Evolutionary conservation across 108 stramenopile genomes (phyloP).

Genomic region (Bacterosira constricta): DNA sequence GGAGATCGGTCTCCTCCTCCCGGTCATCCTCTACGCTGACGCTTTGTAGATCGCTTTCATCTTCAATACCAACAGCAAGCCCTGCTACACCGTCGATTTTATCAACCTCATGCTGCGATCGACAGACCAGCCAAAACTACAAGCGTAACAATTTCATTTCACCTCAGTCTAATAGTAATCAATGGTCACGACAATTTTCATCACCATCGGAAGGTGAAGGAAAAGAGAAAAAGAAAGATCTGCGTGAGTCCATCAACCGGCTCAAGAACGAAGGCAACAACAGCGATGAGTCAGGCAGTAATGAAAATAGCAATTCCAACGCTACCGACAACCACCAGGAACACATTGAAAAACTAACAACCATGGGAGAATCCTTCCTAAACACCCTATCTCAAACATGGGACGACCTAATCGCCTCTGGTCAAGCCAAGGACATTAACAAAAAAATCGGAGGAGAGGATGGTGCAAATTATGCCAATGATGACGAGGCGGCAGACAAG

Average conservation of each 20-base stretch:
- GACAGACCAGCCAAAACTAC: neutral
- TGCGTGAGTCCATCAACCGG: constrained; percentile 46
- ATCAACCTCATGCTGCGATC: neutral
- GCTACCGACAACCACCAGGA: neutral
- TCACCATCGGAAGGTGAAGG: neutral
- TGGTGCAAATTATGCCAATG: constrained; percentile 43
- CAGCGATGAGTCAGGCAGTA: too few relatives aligned
- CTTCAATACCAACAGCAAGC: neutral
- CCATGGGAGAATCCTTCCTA: constrained; percentile 41
- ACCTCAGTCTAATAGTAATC: neutral
- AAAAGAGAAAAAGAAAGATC: constrained; percentile 36
- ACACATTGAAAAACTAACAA: constrained; percentile 27
- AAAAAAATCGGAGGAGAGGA: constrained; percentile 66
- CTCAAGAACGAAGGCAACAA: constrained; percentile 26
- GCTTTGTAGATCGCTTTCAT: neutral
- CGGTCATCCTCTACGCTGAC: neutral
- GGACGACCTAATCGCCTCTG: constrained; percentile 79
- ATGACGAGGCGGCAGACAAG: constrained; percentile 59
- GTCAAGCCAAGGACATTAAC: constrained; percentile 78
- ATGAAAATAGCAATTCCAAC: neutral
- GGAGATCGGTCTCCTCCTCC: neutral
- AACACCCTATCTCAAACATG: constrained; percentile 71
- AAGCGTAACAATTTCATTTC: neutral
- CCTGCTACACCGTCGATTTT: neutral
- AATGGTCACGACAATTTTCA: neutral